Base-by-base conservation (phyloP, 179 eudicot species). In the Beta lomatogona region DNA sequence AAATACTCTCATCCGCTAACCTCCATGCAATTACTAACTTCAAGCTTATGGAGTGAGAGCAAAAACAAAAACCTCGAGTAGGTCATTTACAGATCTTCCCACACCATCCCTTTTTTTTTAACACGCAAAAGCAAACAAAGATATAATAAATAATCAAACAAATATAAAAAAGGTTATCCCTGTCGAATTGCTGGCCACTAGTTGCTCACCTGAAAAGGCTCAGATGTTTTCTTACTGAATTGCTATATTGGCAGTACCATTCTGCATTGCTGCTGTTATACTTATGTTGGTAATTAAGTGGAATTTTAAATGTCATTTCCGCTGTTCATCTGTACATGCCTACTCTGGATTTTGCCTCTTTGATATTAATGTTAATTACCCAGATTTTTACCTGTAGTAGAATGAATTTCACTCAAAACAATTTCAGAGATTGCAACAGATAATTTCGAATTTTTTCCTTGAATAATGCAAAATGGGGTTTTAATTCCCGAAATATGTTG, bases 151-250 rank as follows among this genome's bases (percentile, higher is more conserved):
- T 63, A 5, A n/a, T 61, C 10, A 9, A 22, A 8, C 21, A 63
- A 63, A n/a, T 61, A 61, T 10, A 22, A 9, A 64, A 64, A 64
- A 22, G 1, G 14, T 25, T 4, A 60, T 16, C 59, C 18, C 36
- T 10, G 71, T 66, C 1, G 15, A 68, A 69, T 15, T 69, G 13
- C 25, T 69, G 73, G 25, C 53, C 22, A 69, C 22, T 69, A 41
- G 53, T 9, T 44, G 54, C 11, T 71, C 31, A 50, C 75, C 75
- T 71, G 75, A 48, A 64, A 50, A 50, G 52, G 57, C 71, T 66
- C 46, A 36, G 9, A 64, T 36, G 18, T 11, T 66, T 11, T 55
- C 16, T 22, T 64, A 19, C 55, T 44, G 73, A 45, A 28, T 66
- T 67, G 21, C 48, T 70, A 70, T 9, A 70, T n/a, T 28, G 44